Evolutionary conservation across 768 basidiomycete genomes (phyloP), one percentile per base, ranked within the genome.

Genomic region (Chalciporus pseudorubinellus): DNA sequence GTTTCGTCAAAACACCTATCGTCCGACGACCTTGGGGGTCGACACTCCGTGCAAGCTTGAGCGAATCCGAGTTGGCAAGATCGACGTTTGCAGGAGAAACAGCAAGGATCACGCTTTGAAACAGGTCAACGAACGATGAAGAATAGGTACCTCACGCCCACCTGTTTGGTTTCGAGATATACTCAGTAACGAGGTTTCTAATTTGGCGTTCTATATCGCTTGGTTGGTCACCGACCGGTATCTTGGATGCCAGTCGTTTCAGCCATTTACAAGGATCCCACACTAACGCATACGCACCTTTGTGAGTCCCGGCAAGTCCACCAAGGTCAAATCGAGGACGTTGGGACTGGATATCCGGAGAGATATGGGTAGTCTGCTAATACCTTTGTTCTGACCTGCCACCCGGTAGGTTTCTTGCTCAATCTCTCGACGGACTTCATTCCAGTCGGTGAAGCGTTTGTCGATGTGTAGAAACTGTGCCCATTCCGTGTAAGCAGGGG

Each of bases 21-120:
- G 97, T 99, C 26, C 97, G 84, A 26, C 97, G 84, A 11, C 95
- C 95, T 70, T 97, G 92, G 0, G 95, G 91, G 63, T 99, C 97
- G 42, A 98, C 93, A 11, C 85, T 83, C 40, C 97, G 89, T 11
- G 95, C 97, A 31, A 99, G 86, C 69, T 98, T 98, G 53, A 99
- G 82, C 2, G 97, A 88, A 68, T 98, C 97, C 0, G 97, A 98
- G 69, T 98, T 99, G 64, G 97, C 97, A 50, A 99, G 84, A 70
- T 99, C 97, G 50, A 98, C 95, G 66, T 99, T 99, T 26, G 97
- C 97, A 9, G 93, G 84, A 2, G 97, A 98, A 8, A 99, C 95
- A 21, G 97, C 89, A 42, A 99, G 85, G 59, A 99, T 94, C 53
- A 99, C 94, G 58, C 94, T 95, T 63, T 51, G 14, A 28, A 50